A percentile compares a stretch with the other conserved stretches of the same genome.
Evolutionary conservation across 2,329 filamentous ascomycete species (phyloP).

Genomic region (Penicillium sp.): DNA sequence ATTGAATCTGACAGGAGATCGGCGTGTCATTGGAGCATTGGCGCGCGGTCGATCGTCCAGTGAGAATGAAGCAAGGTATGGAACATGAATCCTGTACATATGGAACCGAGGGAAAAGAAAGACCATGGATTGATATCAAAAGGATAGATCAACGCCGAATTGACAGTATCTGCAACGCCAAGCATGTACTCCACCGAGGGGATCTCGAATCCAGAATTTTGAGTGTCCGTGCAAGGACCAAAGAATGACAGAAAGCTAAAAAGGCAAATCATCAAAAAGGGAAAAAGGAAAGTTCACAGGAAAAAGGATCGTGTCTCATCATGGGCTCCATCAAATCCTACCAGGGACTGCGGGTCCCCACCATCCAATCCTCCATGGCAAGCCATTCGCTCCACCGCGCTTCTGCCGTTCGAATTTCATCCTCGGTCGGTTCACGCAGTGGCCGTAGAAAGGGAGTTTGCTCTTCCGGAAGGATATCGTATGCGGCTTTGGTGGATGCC

Average conservation of each 20-base stretch:
- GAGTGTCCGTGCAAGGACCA: not conserved
- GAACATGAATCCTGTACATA: no score
- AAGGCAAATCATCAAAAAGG: slow-evolving; percentile 5
- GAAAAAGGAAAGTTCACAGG: slow-evolving; percentile 7
- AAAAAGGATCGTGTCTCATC: slow-evolving; percentile 24
- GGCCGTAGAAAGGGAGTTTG: slow-evolving; percentile 79
- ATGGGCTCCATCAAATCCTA: slow-evolving; percentile 9
- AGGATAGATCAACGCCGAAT: not conserved
- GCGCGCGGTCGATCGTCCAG: slow-evolving; percentile 1
- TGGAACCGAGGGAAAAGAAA: not conserved
- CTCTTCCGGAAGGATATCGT: slow-evolving; percentile 80
- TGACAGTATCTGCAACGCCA: slow-evolving; percentile 3
- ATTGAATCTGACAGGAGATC: slow-evolving; percentile 21
- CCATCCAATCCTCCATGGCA: slow-evolving; percentile 97
- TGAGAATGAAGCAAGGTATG: not conserved
- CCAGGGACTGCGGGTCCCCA: slow-evolving; percentile 59
- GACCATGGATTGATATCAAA: not conserved
- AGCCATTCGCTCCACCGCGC: slow-evolving; percentile 88
- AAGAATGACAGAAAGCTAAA: slow-evolving; percentile 1
- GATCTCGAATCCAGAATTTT: slow-evolving; percentile 4
- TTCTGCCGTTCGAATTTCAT: slow-evolving; percentile 77
- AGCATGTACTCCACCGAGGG: slow-evolving; percentile 1
- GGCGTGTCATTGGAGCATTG: slow-evolving; percentile 13
- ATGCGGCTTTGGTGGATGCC: slow-evolving; percentile 80
- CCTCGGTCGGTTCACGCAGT: slow-evolving; percentile 64